Evolutionary conservation across 139 green algal species (phyloP), one percentile per base, ranked within the genome.

Genomic region (Chlamydomonas eustigma): DNA sequence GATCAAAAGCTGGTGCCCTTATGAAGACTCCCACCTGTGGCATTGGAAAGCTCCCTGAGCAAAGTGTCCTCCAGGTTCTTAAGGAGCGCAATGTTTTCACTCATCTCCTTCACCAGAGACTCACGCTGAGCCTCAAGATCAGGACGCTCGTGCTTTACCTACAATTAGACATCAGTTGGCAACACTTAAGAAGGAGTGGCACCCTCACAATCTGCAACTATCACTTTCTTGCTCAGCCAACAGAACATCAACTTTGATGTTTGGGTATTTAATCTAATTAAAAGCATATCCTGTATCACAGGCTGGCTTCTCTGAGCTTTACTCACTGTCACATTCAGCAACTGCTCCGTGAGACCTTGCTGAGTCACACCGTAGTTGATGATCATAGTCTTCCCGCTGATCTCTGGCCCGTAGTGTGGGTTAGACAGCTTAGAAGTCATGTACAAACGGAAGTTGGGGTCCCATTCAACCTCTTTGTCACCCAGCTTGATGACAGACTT

Each of bases 391-490:
- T 94, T 93, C 78, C 91, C 91, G 80, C 85, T 93, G 37, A 92
- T 82, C 79, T 97, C 90, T 6, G 91, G 90, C 30, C 92, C 85
- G 79, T 95, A 97, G 83, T 94, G 89, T 33, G 92, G 92, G 80
- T 96, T 96, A 75, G 90, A 78, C 64, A 93, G 80, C 51, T 81
- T 81, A 71, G 66, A 77, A n/a, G 82, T 85, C 80, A 90, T 85
- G 82, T 96, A 97, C 30, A 97, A 82, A 69, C 84, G 86, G 87
- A 97, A 97, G 79, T 88, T 87, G 38, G 65, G 74, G 79, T 94
- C 84, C 75, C 91, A 95, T 76, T 95, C 91, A 39, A 96, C 87
- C 68, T 95, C 91, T 71, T 93, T 94, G 86, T 95, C 91, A 6
- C 91, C 91, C 58, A 95, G 81, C 79, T 90, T 88, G 22, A 94